phyloP scores from a whole-genome alignment of 176 grass and related monocot genomes.

The Triticum timopheevii region DNA sequence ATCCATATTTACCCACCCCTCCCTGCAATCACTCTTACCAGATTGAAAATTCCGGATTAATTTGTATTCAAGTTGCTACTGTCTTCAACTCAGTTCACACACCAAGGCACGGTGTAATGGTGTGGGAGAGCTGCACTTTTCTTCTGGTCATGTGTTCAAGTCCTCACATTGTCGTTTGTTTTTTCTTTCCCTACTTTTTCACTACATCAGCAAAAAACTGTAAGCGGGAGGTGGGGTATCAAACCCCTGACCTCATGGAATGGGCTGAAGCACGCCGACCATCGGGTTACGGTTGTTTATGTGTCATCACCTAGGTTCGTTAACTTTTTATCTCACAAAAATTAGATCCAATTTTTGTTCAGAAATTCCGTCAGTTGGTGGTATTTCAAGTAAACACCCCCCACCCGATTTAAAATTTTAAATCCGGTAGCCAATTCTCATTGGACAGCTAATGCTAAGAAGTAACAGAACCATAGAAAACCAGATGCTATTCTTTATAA shows the following conservation, averaged over 20 bases:
- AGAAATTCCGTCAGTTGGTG: background rate
- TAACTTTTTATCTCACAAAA: background rate
- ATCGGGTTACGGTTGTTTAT: background rate
- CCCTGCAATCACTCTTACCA: background rate
- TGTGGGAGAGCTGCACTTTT: too few species aligned
- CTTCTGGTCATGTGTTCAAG: background rate
- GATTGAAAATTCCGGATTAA: background rate
- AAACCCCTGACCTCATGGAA: too few species aligned
- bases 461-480: conserved; percentile 21
- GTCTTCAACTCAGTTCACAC: background rate
- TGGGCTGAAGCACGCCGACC: too few species aligned
- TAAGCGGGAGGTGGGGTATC: too few species aligned
- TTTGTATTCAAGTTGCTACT: background rate
- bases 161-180: background rate
- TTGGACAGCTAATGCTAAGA: conserved; percentile 18
- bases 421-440: background rate
- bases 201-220: too few species aligned
- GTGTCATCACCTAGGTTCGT: background rate
- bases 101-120: background rate
- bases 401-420: too few species aligned
- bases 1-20: background rate
- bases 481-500: background rate
- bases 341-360: background rate
- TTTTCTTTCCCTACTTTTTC: too few species aligned
- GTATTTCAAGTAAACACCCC: too few species aligned